phyloP scores from a whole-genome alignment of 2,329 filamentous ascomycete genomes.

The Aspergillus arachidicola region DNA sequence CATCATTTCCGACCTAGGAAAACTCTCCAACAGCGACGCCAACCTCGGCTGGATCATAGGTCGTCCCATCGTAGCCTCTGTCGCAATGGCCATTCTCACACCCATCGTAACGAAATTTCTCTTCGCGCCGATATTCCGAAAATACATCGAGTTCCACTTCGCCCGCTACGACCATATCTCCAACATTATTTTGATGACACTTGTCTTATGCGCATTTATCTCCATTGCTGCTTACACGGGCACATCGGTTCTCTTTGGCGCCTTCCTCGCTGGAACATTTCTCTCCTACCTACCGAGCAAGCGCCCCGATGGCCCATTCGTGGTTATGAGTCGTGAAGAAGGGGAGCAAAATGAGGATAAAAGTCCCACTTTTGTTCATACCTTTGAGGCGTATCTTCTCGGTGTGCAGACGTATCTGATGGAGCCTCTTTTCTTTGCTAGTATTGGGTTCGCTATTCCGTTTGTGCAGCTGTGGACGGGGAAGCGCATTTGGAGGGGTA shows the following conservation, averaged over 20 bases:
- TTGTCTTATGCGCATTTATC: conserved; percentile 36
- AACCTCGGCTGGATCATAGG: conserved; percentile 44
- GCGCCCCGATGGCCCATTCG: conserved; percentile 39
- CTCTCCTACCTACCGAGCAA: conserved; percentile 41
- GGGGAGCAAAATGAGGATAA: conserved; percentile 37
- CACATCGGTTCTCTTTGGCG: conserved; percentile 43
- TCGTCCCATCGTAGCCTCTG: conserved; percentile 42
- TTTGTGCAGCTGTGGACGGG: conserved; percentile 37
- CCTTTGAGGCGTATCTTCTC: conserved; percentile 42
- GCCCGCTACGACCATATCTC: conserved; percentile 37
- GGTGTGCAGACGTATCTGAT: conserved; percentile 38
- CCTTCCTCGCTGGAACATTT: conserved; percentile 40
- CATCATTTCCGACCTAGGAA: conserved; percentile 37
- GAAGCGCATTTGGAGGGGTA: conserved; percentile 33
- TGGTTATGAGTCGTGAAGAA: conserved; percentile 37
- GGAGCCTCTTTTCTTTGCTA: conserved; percentile 36
- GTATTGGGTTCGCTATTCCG: conserved; percentile 36
- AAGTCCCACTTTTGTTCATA: conserved; percentile 42
- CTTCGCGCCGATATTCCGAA: conserved; percentile 42
- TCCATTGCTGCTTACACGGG: conserved; percentile 40
- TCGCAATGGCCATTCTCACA: conserved; percentile 38
- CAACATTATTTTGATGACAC: conserved; percentile 39
- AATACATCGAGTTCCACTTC: conserved; percentile 37
- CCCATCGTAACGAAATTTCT: conserved; percentile 42
- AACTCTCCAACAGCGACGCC: conserved; percentile 20